Evolutionary conservation across 2,329 filamentous ascomycete species (phyloP).

Genomic region (Parascedosporium putredinis): DNA sequence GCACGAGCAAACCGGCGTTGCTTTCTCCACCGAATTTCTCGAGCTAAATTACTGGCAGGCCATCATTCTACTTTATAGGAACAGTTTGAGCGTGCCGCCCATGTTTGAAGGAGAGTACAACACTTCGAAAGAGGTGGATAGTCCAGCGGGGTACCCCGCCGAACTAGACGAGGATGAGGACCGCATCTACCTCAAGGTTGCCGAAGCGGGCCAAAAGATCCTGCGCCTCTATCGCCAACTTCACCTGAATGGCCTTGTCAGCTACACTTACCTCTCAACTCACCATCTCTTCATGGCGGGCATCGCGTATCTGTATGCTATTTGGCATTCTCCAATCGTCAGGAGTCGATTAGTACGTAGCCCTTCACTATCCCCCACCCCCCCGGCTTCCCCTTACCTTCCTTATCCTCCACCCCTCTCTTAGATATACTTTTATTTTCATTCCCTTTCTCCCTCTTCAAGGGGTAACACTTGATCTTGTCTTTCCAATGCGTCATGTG

Average conservation of each 20-base stretch:
- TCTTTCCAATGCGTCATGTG: too few species aligned
- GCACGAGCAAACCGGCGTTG: constrained; percentile 70
- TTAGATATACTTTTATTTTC: background rate
- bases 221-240: constrained; percentile 82
- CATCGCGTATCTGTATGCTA: constrained; percentile 90
- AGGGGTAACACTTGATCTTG: background rate
- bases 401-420: constrained; percentile 10
- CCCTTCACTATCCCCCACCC: background rate
- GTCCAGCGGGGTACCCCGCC: constrained; percentile 48
- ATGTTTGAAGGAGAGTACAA: constrained; percentile 73
- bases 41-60: constrained; percentile 98
- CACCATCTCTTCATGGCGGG: constrained; percentile 97
- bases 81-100: constrained; percentile 76
- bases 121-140: constrained; percentile 53
- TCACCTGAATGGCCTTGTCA: constrained; percentile 79
- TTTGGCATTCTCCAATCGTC: constrained; percentile 90
- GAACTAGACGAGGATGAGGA: constrained; percentile 77
- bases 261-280: constrained; percentile 91
- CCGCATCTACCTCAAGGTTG: constrained; percentile 84
- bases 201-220: constrained; percentile 88
- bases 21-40: constrained; percentile 80
- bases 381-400: background rate
- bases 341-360: constrained; percentile 63
- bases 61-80: constrained; percentile 88
- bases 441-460: background rate